Base-by-base conservation (phyloP, 2,329 filamentous ascomycete genomes). In the Fusarium sp. region DNA sequence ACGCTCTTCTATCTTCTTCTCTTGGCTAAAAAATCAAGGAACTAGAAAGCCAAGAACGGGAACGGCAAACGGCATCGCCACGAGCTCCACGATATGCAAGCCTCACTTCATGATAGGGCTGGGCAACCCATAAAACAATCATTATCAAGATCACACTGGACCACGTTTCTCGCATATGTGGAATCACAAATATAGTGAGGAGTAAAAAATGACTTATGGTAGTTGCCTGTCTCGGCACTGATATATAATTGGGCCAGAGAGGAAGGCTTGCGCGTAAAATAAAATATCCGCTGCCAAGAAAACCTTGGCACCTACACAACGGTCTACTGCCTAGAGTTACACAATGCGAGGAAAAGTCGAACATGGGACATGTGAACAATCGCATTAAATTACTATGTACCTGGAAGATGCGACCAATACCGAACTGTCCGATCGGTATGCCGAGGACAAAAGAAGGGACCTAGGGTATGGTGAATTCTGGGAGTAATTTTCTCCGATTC, bases 41-140 rank as follows among this genome's bases (percentile, higher is more conserved):
- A 45, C 42, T 6, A 4, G 2, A 20, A 18, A 15, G 58, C 58
- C 50, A 63, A 63, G 51, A 23, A 36, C 20, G 50, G 60, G 26
- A 57, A n/a, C 59, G 51, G 51, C 30, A 58, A 49, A 34, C 59
- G 51, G 51, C 62, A 58, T 41, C 52, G 33, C 20, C 38, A 9
- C 16, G n/a, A 36, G 38, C 59, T 8, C 41, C 18, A 36, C 26
- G 15, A 38, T 47, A 56, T 63, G 57, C 60, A 62, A 4, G 26
- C 44, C 20, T 13, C 16, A 33, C 44, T 45, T 37, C 57, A 38
- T 23, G 28, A 49, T 33, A 30, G 42, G 44, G 31, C 62, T 65
- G 34, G 60, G 60, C 60, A 36, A 28, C 20, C 18, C 8, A 23
- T 18, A 44, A 38, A 41, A 37, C 5, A 49, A n/a, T 9, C 4